Conservation (phyloP, 1,284 basidiomycete species). For the Apiotrichum domesticum region DNA sequence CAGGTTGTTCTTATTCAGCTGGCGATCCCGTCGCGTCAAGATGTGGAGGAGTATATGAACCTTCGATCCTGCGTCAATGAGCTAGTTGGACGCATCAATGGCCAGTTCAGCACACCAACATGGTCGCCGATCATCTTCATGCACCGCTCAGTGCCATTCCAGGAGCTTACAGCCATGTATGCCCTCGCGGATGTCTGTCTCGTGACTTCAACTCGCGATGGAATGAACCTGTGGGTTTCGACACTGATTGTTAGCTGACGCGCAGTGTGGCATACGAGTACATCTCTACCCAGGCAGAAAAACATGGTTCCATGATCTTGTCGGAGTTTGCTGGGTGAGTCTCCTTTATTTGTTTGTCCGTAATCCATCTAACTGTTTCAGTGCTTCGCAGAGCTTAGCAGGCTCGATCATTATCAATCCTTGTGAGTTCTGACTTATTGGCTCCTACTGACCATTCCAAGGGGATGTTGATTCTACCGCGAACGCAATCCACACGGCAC, state of each 20-base stretch:
- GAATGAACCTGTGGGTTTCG: slow-evolving; percentile 73
- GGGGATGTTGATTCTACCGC: slow-evolving; percentile 90
- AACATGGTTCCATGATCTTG: slow-evolving; percentile 93
- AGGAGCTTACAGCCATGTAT: slow-evolving; percentile 94
- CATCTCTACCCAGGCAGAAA: slow-evolving; percentile 86
- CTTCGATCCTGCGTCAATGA: slow-evolving; percentile 94
- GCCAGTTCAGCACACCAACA: slow-evolving; percentile 95
- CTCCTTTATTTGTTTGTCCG: neutral
- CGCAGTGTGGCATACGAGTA: slow-evolving; percentile 98
- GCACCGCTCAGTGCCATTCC: slow-evolving; percentile 89
- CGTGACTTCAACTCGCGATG: slow-evolving; percentile 89
- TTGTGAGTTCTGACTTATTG: slow-evolving; percentile 49
- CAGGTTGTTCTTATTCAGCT: slow-evolving; percentile 92
- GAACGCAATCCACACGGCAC: slow-evolving; percentile 87
- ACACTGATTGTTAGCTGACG: neutral
- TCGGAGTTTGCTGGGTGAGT: slow-evolving; percentile 84
- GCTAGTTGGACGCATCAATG: slow-evolving; percentile 95
- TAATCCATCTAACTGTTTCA: neutral
- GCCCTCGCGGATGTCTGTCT: slow-evolving; percentile 94
- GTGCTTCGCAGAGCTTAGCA: slow-evolving; percentile 87
- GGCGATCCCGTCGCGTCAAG: slow-evolving; percentile 93
- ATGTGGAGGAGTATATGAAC: slow-evolving; percentile 99
- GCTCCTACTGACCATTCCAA: slow-evolving; percentile 2
- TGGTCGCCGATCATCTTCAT: slow-evolving; percentile 99
- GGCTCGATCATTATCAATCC: slow-evolving; percentile 93